phyloP scores from a whole-genome alignment of 441 rosid species.

The Syzygium syzygioides region DNA sequence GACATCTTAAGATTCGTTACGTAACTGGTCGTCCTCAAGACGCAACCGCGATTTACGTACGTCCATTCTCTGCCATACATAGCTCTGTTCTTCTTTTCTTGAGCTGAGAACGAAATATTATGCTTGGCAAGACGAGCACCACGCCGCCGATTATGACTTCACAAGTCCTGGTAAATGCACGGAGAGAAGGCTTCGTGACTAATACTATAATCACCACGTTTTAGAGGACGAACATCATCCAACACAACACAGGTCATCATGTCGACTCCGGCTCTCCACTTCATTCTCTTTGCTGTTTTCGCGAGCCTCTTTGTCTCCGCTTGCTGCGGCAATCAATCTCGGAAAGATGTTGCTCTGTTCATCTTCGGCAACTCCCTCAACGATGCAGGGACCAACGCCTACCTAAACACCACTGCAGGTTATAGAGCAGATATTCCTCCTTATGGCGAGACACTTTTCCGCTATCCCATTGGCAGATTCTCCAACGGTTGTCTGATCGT shows the following conservation, averaged over 20 bases:
- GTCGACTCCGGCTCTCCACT: neutral
- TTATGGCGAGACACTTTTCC: constrained; percentile 20
- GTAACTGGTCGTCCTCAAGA: neutral
- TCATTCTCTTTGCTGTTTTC: neutral
- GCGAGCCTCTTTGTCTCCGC: neutral
- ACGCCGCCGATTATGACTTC: neutral
- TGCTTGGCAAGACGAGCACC: neutral
- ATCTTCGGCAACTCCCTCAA: constrained; percentile 25
- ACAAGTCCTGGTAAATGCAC: neutral
- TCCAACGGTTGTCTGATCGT: constrained; percentile 37
- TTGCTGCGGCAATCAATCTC: neutral
- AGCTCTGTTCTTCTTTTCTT: no score
- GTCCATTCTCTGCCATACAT: no score
- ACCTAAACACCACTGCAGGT: constrained; percentile 4
- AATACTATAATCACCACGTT: neutral
- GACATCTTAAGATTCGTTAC: neutral
- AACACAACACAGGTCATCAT: neutral
- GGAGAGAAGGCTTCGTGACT: neutral
- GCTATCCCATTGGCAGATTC: constrained; percentile 23
- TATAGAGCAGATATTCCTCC: constrained; percentile 17
- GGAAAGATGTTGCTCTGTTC: constrained; percentile 11
- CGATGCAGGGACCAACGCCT: constrained; percentile 24
- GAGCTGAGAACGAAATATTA: no score
- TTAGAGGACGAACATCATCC: neutral
- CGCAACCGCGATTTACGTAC: neutral